A percentile compares a stretch with the other conserved stretches of the same genome.
Conservation (phyloP, 2,329 filamentous ascomycete genomes). For the Emydomyces testavorans region DNA sequence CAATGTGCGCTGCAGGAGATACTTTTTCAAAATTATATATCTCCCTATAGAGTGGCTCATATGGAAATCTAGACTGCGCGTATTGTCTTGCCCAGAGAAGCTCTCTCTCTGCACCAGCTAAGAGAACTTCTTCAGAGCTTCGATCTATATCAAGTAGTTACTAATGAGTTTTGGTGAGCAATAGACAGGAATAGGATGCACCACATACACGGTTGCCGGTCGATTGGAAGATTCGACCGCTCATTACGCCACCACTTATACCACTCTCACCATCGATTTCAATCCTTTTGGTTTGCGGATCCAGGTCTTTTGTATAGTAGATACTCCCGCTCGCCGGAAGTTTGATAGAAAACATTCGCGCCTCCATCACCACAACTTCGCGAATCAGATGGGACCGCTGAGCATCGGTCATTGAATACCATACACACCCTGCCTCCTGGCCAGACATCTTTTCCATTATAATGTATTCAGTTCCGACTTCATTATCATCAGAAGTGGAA, state of each 20-base stretch:
- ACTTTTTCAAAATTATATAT: constrained; percentile 14
- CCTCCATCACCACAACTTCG: constrained; percentile 22
- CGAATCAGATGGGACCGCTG: constrained; percentile 17
- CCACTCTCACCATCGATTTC: not conserved
- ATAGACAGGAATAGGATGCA: too few relatives aligned
- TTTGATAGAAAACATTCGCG: constrained; percentile 18
- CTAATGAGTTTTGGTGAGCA: not conserved
- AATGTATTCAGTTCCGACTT: constrained; percentile 4
- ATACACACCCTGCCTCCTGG: not conserved
- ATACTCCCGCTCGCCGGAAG: constrained; percentile 30
- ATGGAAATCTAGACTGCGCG: constrained; percentile 17
- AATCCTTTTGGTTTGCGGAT: constrained; percentile 2
- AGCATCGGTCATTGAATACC: not conserved
- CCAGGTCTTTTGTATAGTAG: constrained; percentile 5
- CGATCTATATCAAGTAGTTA: not conserved
- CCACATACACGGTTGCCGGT: constrained; percentile 3
- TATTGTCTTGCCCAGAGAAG: constrained; percentile 15
- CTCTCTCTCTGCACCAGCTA: constrained; percentile 13
- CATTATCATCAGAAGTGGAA: constrained; percentile 10
- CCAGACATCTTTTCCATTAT: constrained; percentile 12
- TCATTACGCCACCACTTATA: too few relatives aligned
- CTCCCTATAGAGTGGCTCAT: constrained; percentile 18
- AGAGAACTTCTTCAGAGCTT: constrained; percentile 10
- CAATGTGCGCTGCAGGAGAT: constrained; percentile 16
- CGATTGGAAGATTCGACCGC: constrained; percentile 1